These are phyloP conservation scores for Pythium dissotocum DNA, from an alignment of 352 stramenopile species.

Conservation along the genomic window DNA sequence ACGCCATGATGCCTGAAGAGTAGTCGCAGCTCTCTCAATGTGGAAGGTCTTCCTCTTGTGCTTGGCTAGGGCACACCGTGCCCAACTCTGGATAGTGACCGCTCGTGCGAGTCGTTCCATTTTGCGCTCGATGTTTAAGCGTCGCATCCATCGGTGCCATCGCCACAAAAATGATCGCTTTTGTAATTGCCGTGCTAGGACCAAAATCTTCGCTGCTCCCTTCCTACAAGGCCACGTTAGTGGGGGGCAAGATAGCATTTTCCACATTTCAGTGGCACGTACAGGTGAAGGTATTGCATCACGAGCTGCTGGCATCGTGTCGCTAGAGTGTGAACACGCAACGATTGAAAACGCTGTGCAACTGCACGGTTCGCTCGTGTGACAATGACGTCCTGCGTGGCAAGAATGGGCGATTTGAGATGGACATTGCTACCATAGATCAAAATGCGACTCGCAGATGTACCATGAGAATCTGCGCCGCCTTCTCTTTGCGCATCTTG, in stretches of 20 bases:
- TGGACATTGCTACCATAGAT: not conserved
- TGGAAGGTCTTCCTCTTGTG: conserved; percentile 25
- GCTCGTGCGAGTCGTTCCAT: conserved; percentile 46
- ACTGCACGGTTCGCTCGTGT: not conserved
- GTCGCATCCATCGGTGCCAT: conserved; percentile 40
- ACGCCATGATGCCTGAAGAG: conserved; percentile 50
- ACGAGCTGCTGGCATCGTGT: conserved; percentile 31
- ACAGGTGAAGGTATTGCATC: conserved; percentile 52
- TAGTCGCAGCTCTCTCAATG: conserved; percentile 32
- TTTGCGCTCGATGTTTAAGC: conserved; percentile 28
- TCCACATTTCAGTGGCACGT: not conserved
- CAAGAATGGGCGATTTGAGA: not conserved
- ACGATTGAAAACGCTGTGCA: conserved; percentile 30
- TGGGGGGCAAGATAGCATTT: not conserved
- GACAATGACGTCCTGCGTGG: conserved; percentile 1
- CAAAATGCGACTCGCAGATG: not conserved
- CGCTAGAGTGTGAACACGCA: conserved; percentile 27
- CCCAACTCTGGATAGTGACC: conserved; percentile 58
- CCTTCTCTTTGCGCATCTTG: conserved; percentile 40
- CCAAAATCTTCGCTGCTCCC: conserved; percentile 41
- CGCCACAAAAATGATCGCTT: conserved; percentile 23
- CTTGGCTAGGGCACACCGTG: conserved; percentile 35
- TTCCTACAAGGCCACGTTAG: conserved; percentile 34
- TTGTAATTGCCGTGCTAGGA: conserved; percentile 35
- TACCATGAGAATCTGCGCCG: conserved; percentile 43